phyloP scores from a whole-genome alignment of 495 filamentous ascomycete species.

The Penicillium lividum region DNA sequence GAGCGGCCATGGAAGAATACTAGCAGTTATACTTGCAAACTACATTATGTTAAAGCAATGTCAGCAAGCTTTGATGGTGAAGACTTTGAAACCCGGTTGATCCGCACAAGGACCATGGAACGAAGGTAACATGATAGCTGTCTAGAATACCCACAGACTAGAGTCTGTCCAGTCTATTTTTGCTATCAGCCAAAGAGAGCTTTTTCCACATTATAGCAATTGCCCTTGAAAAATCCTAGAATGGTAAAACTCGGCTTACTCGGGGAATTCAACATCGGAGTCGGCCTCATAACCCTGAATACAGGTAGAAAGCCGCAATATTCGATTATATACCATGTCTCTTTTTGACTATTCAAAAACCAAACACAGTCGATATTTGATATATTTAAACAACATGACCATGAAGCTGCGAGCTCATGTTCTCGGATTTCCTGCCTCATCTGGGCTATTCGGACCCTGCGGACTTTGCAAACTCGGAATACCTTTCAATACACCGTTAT shows the following conservation, averaged over 20 bases:
- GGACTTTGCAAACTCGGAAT: background rate
- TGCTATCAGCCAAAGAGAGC: no score
- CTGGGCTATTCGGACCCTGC: background rate
- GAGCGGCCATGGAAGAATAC: no score
- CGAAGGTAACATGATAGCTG: background rate
- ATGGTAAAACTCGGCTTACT: background rate
- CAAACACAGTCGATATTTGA: no score
- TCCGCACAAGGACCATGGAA: slow-evolving; percentile 9
- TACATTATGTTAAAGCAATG: no score
- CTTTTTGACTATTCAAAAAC: no score
- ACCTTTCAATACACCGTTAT: background rate
- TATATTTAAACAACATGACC: no score
- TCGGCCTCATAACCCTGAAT: no score
- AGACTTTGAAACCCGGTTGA: slow-evolving; percentile 5
- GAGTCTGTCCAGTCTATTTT: background rate
- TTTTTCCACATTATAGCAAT: background rate
- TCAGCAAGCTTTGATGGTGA: no score
- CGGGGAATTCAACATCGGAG: background rate
- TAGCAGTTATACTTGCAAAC: no score
- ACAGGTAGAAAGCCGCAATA: no score
- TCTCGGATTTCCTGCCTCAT: background rate
- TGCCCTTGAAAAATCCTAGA: background rate
- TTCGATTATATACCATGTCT: no score
- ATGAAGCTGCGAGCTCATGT: background rate
- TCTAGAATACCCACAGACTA: slow-evolving; percentile 16